Base-by-base conservation (phyloP, 768 basidiomycete species). In the Tulasnella calospora region DNA sequence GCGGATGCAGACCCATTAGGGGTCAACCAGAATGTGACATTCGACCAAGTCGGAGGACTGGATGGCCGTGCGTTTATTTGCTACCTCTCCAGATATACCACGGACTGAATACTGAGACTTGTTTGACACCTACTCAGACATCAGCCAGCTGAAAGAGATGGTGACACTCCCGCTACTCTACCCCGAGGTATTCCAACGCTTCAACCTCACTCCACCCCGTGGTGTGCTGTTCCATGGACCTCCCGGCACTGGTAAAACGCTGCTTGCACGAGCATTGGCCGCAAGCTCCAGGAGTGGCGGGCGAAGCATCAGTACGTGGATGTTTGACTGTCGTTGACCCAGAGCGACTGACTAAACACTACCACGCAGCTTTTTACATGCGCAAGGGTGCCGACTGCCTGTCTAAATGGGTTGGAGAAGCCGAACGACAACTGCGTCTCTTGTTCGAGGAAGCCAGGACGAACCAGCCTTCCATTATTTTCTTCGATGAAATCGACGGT, bases 401-500 rank as follows among this genome's bases (percentile, higher is more conserved):
- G 38, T 96, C 95, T 9, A 99, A 99, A 86, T 99, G 97, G 97
- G 98, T 99, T 17, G 98, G 98, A 74, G 98, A 99, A 85, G 97
- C 98, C 7, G 98, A 99, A 83, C 91, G 98, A 1, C 97, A 98
- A 83, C 88, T 99, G 3, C 90, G 98, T 0, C 88, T 98, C 55
- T 87, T 99, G 19, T 99, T 99, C 83, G 97, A 99, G 80, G 97
- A 99, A 86, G 98, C 98, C 0, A 89, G 91, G 72, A 91, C 92
- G 74, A 92, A 90, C 74, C 97, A 98, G 82, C 97, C 98, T 0
- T 93, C 92, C 80, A 99, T 99, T 84, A 99, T 99, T 83, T 99
- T 99, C 86, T 99, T 99, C 83, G 98, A 99, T 83, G 98, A 99
- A 85, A 99, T 99, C 81, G 98, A 99, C 83, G 98, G 97, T 80